Evolutionary conservation across 2,329 filamentous ascomycete species (phyloP).

Genomic region (Colletotrichum sojae): DNA sequence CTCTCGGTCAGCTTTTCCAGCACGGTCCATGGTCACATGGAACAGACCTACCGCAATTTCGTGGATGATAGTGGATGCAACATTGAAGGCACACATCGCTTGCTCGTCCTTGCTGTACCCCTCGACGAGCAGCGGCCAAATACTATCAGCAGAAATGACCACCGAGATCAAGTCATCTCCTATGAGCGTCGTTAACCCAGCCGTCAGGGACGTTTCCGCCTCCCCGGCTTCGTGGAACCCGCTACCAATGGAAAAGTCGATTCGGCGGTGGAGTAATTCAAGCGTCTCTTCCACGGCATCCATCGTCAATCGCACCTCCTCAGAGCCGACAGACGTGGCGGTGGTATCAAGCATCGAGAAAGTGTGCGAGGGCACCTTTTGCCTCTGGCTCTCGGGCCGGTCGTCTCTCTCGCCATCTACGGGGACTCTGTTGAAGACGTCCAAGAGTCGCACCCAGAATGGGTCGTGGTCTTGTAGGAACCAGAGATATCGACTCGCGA

Average conservation of each 20-base stretch:
- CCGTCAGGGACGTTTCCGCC: neutral
- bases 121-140: slow-evolving; percentile 46
- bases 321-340: neutral
- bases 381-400: slow-evolving; percentile 10
- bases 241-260: slow-evolving; percentile 21
- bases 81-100: slow-evolving; percentile 42
- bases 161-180: slow-evolving; percentile 25
- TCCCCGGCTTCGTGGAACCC: neutral
- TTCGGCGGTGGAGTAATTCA: neutral
- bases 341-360: neutral
- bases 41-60: slow-evolving; percentile 47
- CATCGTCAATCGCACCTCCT: neutral
- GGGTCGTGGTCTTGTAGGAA: slow-evolving; percentile 36
- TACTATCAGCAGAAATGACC: slow-evolving; percentile 37
- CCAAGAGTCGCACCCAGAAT: slow-evolving; percentile 43
- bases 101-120: slow-evolving; percentile 46
- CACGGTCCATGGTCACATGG: neutral
- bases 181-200: neutral
- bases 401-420: slow-evolving; percentile 38
- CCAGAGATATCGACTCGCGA: slow-evolving; percentile 45
- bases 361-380: neutral
- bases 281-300: neutral
- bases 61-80: slow-evolving; percentile 46
- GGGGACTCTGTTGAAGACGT: slow-evolving; percentile 45
- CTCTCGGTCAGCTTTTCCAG: neutral